Evolutionary conservation across 331 rosid genomes (phyloP).

Genomic region (Rhamnella rubrinervis): DNA sequence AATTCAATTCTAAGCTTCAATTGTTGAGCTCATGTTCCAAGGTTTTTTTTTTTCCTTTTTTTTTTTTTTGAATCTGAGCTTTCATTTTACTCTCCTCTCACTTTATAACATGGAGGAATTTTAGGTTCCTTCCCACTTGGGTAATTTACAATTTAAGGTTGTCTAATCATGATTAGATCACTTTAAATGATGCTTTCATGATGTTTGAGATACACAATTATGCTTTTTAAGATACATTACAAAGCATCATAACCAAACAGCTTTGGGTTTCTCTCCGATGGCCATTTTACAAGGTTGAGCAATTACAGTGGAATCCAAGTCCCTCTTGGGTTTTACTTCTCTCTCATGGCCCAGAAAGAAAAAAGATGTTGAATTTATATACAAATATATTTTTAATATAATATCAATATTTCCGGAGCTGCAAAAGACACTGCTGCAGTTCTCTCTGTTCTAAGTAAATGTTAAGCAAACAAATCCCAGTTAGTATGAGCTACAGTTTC

Average conservation of each 20-base stretch:
- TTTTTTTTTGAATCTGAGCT: too few relatives aligned
- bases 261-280: background rate
- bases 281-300: too few relatives aligned
- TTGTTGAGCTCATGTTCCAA: background rate
- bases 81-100: background rate
- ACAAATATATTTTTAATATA: background rate
- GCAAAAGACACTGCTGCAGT: slow-evolving; percentile 4
- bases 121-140: slow-evolving; percentile 1
- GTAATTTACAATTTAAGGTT: background rate
- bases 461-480: background rate
- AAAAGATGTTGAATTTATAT: background rate
- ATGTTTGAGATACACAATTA: too few relatives aligned
- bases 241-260: background rate
- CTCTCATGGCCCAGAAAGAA: too few relatives aligned
- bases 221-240: too few relatives aligned
- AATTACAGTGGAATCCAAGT: too few relatives aligned
- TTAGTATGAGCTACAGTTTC: slow-evolving; percentile 19
- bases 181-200: background rate
- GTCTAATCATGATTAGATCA: slow-evolving; percentile 2
- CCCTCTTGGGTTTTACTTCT: too few relatives aligned
- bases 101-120: background rate
- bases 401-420: background rate
- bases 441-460: background rate
- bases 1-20: background rate
- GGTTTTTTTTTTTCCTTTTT: too few relatives aligned